These are phyloP conservation scores for Papiliotrema terrestris DNA, from an alignment of 1,284 basidiomycete species.

Conservation along the genomic window DNA sequence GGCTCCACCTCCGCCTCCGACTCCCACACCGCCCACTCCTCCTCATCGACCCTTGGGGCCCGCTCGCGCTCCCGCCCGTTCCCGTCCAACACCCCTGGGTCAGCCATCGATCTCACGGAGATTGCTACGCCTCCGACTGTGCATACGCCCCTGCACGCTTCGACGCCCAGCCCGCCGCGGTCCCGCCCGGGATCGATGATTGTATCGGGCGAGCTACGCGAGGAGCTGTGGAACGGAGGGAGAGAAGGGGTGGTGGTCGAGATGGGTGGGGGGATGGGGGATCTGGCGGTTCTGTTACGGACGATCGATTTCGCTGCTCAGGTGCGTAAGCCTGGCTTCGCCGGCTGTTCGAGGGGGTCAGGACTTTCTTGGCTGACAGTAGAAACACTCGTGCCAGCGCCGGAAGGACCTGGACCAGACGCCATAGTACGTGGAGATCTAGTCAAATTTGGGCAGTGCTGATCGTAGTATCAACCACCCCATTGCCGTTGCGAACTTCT, in stretches of 20 bases:
- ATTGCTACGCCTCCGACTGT: neutral
- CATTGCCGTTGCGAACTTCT: constrained; percentile 45
- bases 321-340: constrained; percentile 21
- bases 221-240: neutral
- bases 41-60: neutral
- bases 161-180: neutral
- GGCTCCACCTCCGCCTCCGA: neutral
- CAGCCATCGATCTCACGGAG: constrained; percentile 8
- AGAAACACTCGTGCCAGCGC: constrained; percentile 49
- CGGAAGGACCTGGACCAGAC: constrained; percentile 48
- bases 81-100: constrained; percentile 2
- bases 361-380: neutral
- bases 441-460: neutral
- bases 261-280: constrained; percentile 9
- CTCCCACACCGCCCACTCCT: neutral
- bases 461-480: constrained; percentile 45
- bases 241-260: neutral
- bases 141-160: neutral
- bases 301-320: constrained; percentile 48
- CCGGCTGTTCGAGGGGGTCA: neutral
- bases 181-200: neutral
- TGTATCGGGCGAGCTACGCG: neutral
- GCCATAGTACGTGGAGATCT: constrained; percentile 36
- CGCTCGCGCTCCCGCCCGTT: neutral
- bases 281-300: constrained; percentile 30